Base-by-base conservation (phyloP, 2,329 filamentous ascomycete genomes). In the Thielaviopsis populi region DNA sequence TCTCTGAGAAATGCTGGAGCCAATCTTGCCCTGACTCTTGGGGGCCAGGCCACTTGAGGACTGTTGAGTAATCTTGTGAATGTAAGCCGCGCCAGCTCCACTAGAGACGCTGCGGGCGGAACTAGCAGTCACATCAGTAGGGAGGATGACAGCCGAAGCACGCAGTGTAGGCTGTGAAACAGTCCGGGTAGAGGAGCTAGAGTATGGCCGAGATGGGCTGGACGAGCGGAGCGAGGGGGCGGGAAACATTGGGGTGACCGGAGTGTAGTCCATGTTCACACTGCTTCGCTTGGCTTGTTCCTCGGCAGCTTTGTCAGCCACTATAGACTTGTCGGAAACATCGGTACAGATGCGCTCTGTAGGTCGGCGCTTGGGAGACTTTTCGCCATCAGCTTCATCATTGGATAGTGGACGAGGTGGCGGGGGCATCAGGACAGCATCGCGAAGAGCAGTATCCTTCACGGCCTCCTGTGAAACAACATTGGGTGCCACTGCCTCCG, bases 1-100 rank as follows among this genome's bases (percentile, higher is more conserved):
- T 50, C 94, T 86, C 72, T 92, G 89, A 2, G 92, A 95, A 66
- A 99, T 96, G 69, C 89, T 91, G 8, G 88, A 91, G 7, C 90
- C 91, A 27, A 97, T 82, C 70, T 89, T 94, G 68, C 86, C 80
- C 72, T 91, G 95, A 64, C 72, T 73, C 72, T 88, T 90, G 2
- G 82, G 77, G 58, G 80, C 76, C 60, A 86, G 71, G 61, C 80
- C 79, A 15, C 73, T 74, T 54, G 71, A 73, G 37, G 77, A 74
- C 68, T 83, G 81, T 67, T 80, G 82, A 7, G 76, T 76, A 59
- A 81, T 75, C 66, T 77, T 81, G 68, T 81, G 80, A 64, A 82
- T 69, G 68, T 78, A 83, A 13, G 80, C 79, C 7, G 82, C 77
- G 24, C 83, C 80, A 42, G 64, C 61, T 41, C 60, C 61, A 2